Percentiles rank a stretch among this genome's conserved stretches.
These are phyloP conservation scores for Colletotrichum paranaense DNA, from an alignment of 2,329 filamentous ascomycete species.

Conservation along the genomic window DNA sequence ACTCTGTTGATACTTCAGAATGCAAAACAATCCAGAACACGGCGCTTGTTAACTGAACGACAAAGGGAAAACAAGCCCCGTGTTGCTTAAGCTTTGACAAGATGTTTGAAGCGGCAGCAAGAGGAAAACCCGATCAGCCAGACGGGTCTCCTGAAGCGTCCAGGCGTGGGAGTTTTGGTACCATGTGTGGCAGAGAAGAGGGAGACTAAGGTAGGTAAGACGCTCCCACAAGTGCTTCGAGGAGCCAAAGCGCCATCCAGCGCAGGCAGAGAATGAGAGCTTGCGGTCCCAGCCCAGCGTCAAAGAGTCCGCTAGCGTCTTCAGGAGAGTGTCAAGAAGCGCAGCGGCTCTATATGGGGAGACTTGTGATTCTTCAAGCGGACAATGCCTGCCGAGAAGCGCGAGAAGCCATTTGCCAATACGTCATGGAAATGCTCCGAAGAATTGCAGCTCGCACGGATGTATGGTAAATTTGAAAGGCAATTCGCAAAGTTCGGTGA, in stretches of 20 bases:
- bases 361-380: not conserved
- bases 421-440: not conserved
- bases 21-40: conserved; percentile 5
- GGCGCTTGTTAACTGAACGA: conserved; percentile 11
- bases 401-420: not conserved
- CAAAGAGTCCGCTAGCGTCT: conserved; percentile 25
- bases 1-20: conserved; percentile 16
- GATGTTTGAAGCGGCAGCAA: conserved; percentile 9
- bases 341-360: not conserved
- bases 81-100: conserved; percentile 26
- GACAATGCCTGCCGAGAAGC: not conserved
- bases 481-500: not conserved
- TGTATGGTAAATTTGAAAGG: not conserved
- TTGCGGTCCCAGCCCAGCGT: conserved; percentile 13
- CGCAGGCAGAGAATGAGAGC: conserved; percentile 2
- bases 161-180: conserved; percentile 10
- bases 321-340: conserved; percentile 10
- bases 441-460: not conserved
- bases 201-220: not conserved
- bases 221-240: not conserved
- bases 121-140: conserved; percentile 5
- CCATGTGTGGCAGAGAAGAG: not conserved
- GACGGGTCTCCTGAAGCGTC: conserved; percentile 18
- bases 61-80: conserved; percentile 19
- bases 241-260: conserved; percentile 26